Conservation (phyloP, 257 asterid genomes). For the Nicotiana obtusifolia region DNA sequence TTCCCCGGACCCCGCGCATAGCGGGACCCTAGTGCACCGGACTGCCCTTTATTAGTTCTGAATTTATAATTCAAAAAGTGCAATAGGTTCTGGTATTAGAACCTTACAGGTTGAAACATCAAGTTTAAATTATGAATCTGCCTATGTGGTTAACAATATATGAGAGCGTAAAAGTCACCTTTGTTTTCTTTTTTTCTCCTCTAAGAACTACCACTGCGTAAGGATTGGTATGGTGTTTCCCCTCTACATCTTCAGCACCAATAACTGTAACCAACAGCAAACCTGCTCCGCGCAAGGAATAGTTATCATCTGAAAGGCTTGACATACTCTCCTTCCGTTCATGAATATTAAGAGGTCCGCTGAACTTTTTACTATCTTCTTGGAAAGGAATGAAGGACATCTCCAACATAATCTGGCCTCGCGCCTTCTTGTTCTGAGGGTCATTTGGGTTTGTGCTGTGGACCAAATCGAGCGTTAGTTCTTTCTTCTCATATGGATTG, state of each 20-base stretch:
- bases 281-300: conserved; percentile 49
- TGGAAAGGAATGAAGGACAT: conserved; percentile 56
- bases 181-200: conserved; percentile 65
- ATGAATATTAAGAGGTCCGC: conserved; percentile 9
- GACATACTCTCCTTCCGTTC: conserved; percentile 18
- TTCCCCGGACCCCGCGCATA: too few relatives aligned
- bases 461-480: conserved; percentile 39
- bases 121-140: background rate
- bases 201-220: conserved; percentile 43
- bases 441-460: conserved; percentile 53
- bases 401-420: conserved; percentile 50
- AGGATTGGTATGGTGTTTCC: conserved; percentile 57
- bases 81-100: background rate
- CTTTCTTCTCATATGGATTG: conserved; percentile 48
- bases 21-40: too few relatives aligned
- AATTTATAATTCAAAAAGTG: background rate
- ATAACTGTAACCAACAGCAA: conserved; percentile 49
- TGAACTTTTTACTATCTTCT: conserved; percentile 52
- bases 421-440: conserved; percentile 45
- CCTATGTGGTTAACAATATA: background rate
- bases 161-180: conserved; percentile 35
- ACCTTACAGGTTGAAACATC: background rate
- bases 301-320: conserved; percentile 17
- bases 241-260: conserved; percentile 63
- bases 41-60: too few relatives aligned